Conservation (phyloP, 441 rosid species). For the Euphorbia schlechtendalii region DNA sequence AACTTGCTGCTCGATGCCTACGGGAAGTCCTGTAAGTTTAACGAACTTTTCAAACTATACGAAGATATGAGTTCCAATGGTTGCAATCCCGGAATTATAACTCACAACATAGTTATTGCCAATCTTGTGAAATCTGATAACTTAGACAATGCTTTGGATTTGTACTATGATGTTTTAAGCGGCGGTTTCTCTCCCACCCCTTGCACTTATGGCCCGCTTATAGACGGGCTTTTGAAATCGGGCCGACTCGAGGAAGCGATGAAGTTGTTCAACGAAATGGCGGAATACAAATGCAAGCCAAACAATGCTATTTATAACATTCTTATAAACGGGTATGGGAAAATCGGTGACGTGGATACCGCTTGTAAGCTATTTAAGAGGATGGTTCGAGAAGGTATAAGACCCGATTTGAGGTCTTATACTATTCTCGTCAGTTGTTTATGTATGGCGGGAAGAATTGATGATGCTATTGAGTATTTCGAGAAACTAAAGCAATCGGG, state of each 20-base stretch:
- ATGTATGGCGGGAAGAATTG: conserved; percentile 61
- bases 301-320: conserved; percentile 85
- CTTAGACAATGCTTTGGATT: conserved; percentile 64
- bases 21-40: conserved; percentile 57
- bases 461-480: conserved; percentile 68
- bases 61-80: conserved; percentile 56
- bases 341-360: conserved; percentile 59
- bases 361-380: conserved; percentile 60
- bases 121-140: conserved; percentile 52
- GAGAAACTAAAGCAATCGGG: conserved; percentile 59
- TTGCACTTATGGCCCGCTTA: conserved; percentile 79
- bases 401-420: conserved; percentile 88
- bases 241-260: conserved; percentile 62
- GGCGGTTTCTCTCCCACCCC: conserved; percentile 69
- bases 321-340: conserved; percentile 78
- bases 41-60: conserved; percentile 48
- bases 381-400: conserved; percentile 70
- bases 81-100: conserved; percentile 53
- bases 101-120: conserved; percentile 77
- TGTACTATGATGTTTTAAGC: conserved; percentile 66
- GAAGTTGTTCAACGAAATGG: conserved; percentile 72
- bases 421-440: conserved; percentile 70
- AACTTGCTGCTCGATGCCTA: conserved; percentile 63
- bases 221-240: conserved; percentile 67
- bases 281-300: conserved; percentile 66